Evolutionary conservation across 2,329 filamentous ascomycete genomes (phyloP), one percentile per base, ranked within the genome.

Genomic region (Corynespora cassiicola): DNA sequence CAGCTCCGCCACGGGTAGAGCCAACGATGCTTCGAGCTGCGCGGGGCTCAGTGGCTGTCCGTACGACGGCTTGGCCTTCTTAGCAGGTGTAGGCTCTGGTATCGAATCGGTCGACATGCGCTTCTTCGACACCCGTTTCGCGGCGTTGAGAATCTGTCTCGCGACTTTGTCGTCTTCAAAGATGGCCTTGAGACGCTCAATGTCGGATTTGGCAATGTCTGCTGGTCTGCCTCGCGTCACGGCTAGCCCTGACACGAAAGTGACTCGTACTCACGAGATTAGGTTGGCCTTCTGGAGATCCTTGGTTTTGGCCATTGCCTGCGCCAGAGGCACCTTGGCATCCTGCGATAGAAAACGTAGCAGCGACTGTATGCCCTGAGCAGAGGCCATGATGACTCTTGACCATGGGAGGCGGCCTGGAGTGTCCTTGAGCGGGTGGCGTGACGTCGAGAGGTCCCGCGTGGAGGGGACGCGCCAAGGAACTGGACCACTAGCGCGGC

Each of bases 1-100:
- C 18, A 71, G 69, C 6, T 72, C 71, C 2, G 82, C 65, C 1
- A 57, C 52, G 1, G 86, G 84, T 1, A 90, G 69, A 6, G 70
- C 72, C 5, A 90, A 72, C 0, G 83, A 81, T 6, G 71, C 72
- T 61, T 90, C 87, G 1, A 86, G 69, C 32, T 85, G 79, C 10
- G 78, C 75, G 0, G 84, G 77, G 23, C 61, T 61, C 12, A 56
- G 51, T 7, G 56, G 51, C 21, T 63, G 52, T 19, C 62, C 62
- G 14, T 61, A 63, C 1, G 53, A 45, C 16, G 51, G 51, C 47
- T 52, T 69, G 24, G 48, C 26, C 42, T 61, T 69, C 56, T 75
- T 75, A 21, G 58, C 52, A 6, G 39, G 29, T 16, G 68, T 59
- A 3, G 72, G 62, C 11, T 51, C 11, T n/a, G 45, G 41, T 16